Evolutionary conservation across 2,329 filamentous ascomycete genomes (phyloP).

Genomic region (Scytalidium sp.): DNA sequence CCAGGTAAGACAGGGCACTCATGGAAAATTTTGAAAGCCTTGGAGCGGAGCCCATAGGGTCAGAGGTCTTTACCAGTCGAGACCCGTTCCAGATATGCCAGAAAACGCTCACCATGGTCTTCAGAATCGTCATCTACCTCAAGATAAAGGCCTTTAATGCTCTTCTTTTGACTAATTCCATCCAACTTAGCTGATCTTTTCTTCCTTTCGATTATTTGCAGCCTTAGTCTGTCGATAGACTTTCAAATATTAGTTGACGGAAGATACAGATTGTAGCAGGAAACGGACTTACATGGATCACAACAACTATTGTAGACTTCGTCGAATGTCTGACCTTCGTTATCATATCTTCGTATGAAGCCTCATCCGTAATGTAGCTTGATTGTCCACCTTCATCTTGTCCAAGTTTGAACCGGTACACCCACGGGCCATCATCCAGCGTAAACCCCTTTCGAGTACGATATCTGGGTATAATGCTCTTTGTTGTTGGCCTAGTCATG

Average conservation of each 20-base stretch:
- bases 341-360: slow-evolving; percentile 5
- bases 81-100: background rate
- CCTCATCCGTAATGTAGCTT: background rate
- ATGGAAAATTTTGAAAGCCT: background rate
- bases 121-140: slow-evolving; percentile 1
- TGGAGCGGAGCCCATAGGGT: too few species aligned
- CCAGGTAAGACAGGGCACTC: too few species aligned
- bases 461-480: background rate
- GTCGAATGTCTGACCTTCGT: background rate
- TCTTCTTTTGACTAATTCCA: background rate
- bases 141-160: background rate
- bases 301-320: background rate
- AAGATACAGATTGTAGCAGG: background rate
- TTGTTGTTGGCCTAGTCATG: too few species aligned
- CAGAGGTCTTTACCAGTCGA: too few species aligned
- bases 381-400: slow-evolving; percentile 5
- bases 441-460: slow-evolving; percentile 14
- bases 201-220: background rate
- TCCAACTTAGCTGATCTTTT: background rate
- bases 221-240: background rate
- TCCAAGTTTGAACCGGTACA: slow-evolving; percentile 13
- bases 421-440: slow-evolving; percentile 21
- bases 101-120: background rate
- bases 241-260: background rate
- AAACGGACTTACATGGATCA: background rate